These are phyloP conservation scores for Russula earlei DNA, from an alignment of 768 basidiomycete species.

Conservation along the genomic window DNA sequence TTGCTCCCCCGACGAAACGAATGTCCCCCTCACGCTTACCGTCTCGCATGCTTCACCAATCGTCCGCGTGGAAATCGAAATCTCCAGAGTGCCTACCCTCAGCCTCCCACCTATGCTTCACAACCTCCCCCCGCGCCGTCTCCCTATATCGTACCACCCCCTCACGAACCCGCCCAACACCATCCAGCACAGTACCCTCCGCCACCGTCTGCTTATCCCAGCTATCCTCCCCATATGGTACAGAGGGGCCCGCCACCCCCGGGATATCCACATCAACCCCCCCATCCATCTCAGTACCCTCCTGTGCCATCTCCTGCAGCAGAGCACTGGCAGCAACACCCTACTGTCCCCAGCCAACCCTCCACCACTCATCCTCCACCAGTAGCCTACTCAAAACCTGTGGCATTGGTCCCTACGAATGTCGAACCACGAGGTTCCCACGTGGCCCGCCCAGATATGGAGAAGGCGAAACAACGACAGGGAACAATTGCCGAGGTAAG, in stretches of 20 bases:
- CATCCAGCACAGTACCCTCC: constrained; percentile 33
- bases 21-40: constrained; percentile 4
- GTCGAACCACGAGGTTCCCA: constrained; percentile 16
- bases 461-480: constrained; percentile 19
- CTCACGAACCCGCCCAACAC: constrained; percentile 37
- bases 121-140: constrained; percentile 30
- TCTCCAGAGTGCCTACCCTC: constrained; percentile 11
- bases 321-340: constrained; percentile 20
- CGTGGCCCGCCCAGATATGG: constrained; percentile 17
- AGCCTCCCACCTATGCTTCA: constrained; percentile 30
- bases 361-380: constrained; percentile 7
- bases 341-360: constrained; percentile 15
- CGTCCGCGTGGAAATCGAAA: constrained; percentile 25
- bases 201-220: constrained; percentile 32
- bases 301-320: constrained; percentile 11
- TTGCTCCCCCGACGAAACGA: background rate
- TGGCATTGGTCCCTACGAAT: constrained; percentile 15
- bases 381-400: constrained; percentile 15
- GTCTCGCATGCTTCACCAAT: constrained; percentile 21
- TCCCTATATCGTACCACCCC: constrained; percentile 31
- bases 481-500: constrained; percentile 19
- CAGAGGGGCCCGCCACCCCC: constrained; percentile 21
- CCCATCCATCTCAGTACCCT: constrained; percentile 22
- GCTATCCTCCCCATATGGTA: constrained; percentile 18
- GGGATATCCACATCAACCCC: constrained; percentile 21